A percentile compares a stretch with the other conserved stretches of the same genome.
These are phyloP conservation scores for Haematococcus lacustris DNA, from an alignment of 139 green algal genomes.

Conservation along the genomic window DNA sequence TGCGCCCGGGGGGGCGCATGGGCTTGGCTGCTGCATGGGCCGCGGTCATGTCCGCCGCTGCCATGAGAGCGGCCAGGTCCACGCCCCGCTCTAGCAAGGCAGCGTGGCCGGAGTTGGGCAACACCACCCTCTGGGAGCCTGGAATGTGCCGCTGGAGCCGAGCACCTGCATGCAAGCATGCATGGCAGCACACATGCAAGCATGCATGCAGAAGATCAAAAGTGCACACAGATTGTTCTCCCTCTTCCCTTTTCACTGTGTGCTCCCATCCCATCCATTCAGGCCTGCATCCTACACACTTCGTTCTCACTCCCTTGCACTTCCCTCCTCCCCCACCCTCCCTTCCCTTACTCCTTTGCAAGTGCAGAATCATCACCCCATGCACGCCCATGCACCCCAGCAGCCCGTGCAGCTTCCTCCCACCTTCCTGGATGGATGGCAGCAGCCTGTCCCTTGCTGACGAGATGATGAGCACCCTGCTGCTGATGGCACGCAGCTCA, in stretches of 20 bases:
- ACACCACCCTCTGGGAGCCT: conserved; percentile 27
- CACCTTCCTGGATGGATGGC: conserved; percentile 45
- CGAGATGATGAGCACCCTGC: conserved; percentile 32
- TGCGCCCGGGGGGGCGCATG: no score
- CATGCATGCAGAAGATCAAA: neutral
- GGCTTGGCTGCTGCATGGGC: no score
- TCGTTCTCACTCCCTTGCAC: neutral
- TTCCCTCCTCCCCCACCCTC: neutral
- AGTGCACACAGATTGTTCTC: neutral
- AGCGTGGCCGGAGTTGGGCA: conserved; percentile 60
- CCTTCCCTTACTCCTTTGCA: neutral
- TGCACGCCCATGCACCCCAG: neutral
- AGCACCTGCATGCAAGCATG: conserved; percentile 23
- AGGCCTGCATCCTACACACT: neutral
- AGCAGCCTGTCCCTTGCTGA: conserved; percentile 53
- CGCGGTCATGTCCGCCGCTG: no score
- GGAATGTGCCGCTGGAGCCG: conserved; percentile 46
- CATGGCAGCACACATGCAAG: neutral
- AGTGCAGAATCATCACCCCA: neutral
- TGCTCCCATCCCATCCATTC: no score
- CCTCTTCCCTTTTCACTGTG: no score
- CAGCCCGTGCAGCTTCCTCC: neutral
- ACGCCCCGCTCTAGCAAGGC: conserved; percentile 51
- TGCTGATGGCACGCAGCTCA: conserved; percentile 19
- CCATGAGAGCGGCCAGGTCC: conserved; percentile 15